Evolutionary conservation across 2,329 filamentous ascomycete species (phyloP).

Genomic region (Cyphellophora attinorum): DNA sequence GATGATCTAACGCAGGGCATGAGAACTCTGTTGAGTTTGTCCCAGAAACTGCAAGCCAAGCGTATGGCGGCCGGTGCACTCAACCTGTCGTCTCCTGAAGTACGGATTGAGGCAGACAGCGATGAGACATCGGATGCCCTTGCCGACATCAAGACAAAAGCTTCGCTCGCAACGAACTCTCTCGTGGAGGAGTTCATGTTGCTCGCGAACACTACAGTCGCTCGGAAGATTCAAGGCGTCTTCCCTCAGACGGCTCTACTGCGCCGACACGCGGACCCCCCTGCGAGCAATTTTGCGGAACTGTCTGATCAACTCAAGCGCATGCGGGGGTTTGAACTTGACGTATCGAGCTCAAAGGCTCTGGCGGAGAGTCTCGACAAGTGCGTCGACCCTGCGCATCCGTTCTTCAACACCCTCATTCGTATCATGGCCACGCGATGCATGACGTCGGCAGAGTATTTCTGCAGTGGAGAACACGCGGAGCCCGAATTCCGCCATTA

Average conservation of each 20-base stretch:
- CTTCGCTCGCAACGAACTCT: slow-evolving; percentile 89
- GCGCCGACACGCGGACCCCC: slow-evolving; percentile 81
- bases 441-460: slow-evolving; percentile 99
- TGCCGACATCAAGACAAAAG: slow-evolving; percentile 84
- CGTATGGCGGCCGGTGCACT: slow-evolving; percentile 92
- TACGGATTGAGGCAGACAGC: slow-evolving; percentile 76
- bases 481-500: slow-evolving; percentile 96
- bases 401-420: slow-evolving; percentile 97
- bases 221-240: slow-evolving; percentile 76
- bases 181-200: slow-evolving; percentile 99
- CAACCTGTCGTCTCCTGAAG: slow-evolving; percentile 94
- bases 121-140: slow-evolving; percentile 94
- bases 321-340: slow-evolving; percentile 71
- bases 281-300: slow-evolving; percentile 94
- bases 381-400: slow-evolving; percentile 69
- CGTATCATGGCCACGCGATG: slow-evolving; percentile 96
- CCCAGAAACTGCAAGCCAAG: slow-evolving; percentile 87
- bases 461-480: slow-evolving; percentile 84
- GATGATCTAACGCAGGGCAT: slow-evolving; percentile 88
- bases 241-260: slow-evolving; percentile 95
- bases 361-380: slow-evolving; percentile 83
- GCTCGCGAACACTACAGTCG: slow-evolving; percentile 92
- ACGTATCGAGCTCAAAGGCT: slow-evolving; percentile 79
- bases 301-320: slow-evolving; percentile 82
- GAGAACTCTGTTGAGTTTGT: slow-evolving; percentile 75